Conservation (phyloP, 345 rosid species). For the Nephelium lappaceum region DNA sequence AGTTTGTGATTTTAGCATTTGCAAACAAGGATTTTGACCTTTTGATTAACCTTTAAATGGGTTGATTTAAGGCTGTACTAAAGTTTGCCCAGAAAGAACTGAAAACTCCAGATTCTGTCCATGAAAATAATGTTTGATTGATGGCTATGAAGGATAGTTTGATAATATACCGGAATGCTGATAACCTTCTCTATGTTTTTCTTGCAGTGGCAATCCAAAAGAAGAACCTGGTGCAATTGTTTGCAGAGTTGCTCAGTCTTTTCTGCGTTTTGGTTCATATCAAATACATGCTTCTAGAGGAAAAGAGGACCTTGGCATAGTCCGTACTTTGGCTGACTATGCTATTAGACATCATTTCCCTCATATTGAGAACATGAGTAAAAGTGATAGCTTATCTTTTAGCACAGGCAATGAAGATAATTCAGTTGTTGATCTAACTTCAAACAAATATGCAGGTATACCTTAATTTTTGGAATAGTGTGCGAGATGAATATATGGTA, state of each 20-base stretch:
- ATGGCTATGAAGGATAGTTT: constrained; percentile 6
- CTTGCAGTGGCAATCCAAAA: constrained; percentile 88
- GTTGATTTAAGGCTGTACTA: not conserved
- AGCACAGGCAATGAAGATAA: constrained; percentile 76
- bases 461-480: not conserved
- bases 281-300: constrained; percentile 94
- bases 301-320: constrained; percentile 81
- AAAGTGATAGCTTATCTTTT: constrained; percentile 89
- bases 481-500: not conserved
- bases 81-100: not conserved
- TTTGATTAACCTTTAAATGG: not conserved
- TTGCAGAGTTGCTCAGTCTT: constrained; percentile 89
- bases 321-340: constrained; percentile 84
- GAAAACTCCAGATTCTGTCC: not conserved
- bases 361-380: constrained; percentile 75
- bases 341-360: constrained; percentile 89
- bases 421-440: constrained; percentile 83
- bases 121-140: not conserved
- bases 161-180: not conserved
- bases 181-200: constrained; percentile 12
- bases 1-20: not conserved
- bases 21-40: not conserved
- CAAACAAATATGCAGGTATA: constrained; percentile 97
- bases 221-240: constrained; percentile 97
- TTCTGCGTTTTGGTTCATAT: constrained; percentile 90